Percentiles rank a stretch among this genome's conserved stretches.
phyloP scores from a whole-genome alignment of 176 grass and related monocot species.

The Lolium perenne region DNA sequence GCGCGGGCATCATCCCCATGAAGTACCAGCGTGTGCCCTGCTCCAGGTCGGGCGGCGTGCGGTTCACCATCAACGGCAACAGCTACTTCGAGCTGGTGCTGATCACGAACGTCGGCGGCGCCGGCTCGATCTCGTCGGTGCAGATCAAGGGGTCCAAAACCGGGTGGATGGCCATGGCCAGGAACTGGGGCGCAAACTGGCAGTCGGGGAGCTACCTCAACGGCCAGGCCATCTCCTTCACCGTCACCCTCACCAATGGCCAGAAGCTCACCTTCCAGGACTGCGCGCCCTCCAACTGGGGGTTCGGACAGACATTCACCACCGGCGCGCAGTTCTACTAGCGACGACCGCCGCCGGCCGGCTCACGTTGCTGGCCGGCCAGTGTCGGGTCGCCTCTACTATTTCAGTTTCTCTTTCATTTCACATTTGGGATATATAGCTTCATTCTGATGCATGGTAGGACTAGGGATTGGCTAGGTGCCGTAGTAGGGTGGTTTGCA shows the following conservation, averaged over 20 bases:
- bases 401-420: background rate
- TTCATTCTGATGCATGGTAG: slow-evolving; percentile 7
- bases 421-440: slow-evolving; percentile 36
- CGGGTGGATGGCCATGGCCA: slow-evolving; percentile 57
- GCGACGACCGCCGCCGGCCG: background rate
- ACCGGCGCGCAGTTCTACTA: slow-evolving; percentile 60
- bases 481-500: slow-evolving; percentile 33
- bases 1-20: slow-evolving; percentile 70
- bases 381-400: too few relatives aligned
- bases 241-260: slow-evolving; percentile 53
- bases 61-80: slow-evolving; percentile 78
- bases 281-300: slow-evolving; percentile 49
- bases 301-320: slow-evolving; percentile 77
- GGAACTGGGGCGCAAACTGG: slow-evolving; percentile 87
- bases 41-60: slow-evolving; percentile 62
- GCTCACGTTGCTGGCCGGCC: too few relatives aligned
- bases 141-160: slow-evolving; percentile 62
- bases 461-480: slow-evolving; percentile 15
- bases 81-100: slow-evolving; percentile 81
- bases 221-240: slow-evolving; percentile 73
- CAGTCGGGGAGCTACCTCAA: slow-evolving; percentile 54
- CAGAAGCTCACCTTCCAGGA: slow-evolving; percentile 39
- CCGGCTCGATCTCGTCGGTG: slow-evolving; percentile 55
- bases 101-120: slow-evolving; percentile 63
- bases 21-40: slow-evolving; percentile 51